Conservation (phyloP, 75 land plant species). For the Azolla pinnata region DNA sequence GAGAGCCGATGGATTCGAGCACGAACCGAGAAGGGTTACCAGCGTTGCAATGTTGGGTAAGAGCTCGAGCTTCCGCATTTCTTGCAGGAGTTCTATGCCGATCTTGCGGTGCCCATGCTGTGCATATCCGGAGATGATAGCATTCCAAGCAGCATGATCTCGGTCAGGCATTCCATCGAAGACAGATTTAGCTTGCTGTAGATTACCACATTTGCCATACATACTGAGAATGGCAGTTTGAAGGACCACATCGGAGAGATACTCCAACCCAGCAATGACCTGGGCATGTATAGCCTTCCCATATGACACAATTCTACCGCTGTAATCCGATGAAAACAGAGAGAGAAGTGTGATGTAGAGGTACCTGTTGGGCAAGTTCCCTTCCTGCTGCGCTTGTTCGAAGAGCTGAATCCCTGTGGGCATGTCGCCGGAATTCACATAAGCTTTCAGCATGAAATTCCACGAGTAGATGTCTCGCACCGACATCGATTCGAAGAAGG, state of each 20-base stretch:
- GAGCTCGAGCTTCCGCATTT: slow-evolving; percentile 17
- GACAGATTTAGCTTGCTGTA: slow-evolving; percentile 15
- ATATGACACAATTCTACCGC: not conserved
- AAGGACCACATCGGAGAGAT: slow-evolving; percentile 22
- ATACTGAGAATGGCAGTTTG: slow-evolving; percentile 46
- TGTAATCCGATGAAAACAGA: not conserved
- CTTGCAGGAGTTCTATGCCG: slow-evolving; percentile 22
- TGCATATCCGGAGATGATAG: slow-evolving; percentile 31
- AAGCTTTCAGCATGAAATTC: slow-evolving; percentile 41
- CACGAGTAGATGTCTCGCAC: slow-evolving; percentile 25
- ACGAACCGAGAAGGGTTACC: slow-evolving; percentile 50
- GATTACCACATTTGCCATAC: slow-evolving; percentile 27
- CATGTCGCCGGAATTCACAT: slow-evolving; percentile 21
- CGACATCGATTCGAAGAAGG: slow-evolving; percentile 34
- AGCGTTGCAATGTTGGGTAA: slow-evolving; percentile 39
- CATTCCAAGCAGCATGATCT: slow-evolving; percentile 37
- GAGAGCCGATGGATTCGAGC: slow-evolving; percentile 38
- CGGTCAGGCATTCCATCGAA: slow-evolving; percentile 16
- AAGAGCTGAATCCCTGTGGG: slow-evolving; percentile 20
- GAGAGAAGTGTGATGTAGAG: not conserved
- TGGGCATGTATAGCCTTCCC: slow-evolving; percentile 10
- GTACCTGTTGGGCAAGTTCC: slow-evolving; percentile 17
- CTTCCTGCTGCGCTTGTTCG: slow-evolving; percentile 33
- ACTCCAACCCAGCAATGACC: slow-evolving; percentile 28
- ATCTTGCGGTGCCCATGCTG: slow-evolving; percentile 20